Conservation (phyloP, 352 stramenopile species). For the Phytopythium sindhum region DNA sequence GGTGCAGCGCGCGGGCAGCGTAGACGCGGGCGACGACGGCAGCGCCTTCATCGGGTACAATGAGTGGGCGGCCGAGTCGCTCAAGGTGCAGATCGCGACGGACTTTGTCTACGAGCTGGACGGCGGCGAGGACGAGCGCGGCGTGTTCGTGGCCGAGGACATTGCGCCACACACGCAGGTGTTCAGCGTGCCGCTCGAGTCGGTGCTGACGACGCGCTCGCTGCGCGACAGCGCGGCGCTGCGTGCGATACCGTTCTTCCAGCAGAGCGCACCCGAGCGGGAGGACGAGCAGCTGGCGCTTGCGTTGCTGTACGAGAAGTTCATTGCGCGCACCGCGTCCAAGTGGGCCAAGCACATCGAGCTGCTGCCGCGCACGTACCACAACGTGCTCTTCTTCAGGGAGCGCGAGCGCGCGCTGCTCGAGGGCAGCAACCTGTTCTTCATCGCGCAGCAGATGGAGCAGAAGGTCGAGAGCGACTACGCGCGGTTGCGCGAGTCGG, state of each 20-base stretch:
- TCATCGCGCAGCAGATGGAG: slow-evolving; percentile 63
- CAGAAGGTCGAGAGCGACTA: slow-evolving; percentile 55
- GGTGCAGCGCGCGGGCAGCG: too few species aligned
- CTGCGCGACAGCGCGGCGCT: slow-evolving; percentile 28
- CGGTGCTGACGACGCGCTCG: slow-evolving; percentile 52
- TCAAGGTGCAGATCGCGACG: slow-evolving; percentile 57
- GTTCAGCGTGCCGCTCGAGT: slow-evolving; percentile 58
- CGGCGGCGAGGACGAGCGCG: slow-evolving; percentile 37
- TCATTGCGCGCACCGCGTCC: slow-evolving; percentile 34
- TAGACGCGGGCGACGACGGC: slow-evolving; percentile 5
- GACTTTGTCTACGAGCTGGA: slow-evolving; percentile 83
- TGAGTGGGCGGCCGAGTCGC: slow-evolving; percentile 53
- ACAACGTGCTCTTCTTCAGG: slow-evolving; percentile 72
- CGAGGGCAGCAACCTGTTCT: slow-evolving; percentile 59
- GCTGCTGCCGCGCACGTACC: slow-evolving; percentile 51
- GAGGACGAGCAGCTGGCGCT: slow-evolving; percentile 74
- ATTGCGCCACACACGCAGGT: slow-evolving; percentile 69
- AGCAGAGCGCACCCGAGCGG: slow-evolving; percentile 26
- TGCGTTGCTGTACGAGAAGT: slow-evolving; percentile 70
- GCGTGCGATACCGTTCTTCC: slow-evolving; percentile 45
- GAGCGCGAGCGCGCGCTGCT: slow-evolving; percentile 33
- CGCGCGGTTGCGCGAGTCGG: slow-evolving; percentile 25
- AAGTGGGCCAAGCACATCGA: slow-evolving; percentile 67
- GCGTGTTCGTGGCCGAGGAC: slow-evolving; percentile 81
- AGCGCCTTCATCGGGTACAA: slow-evolving; percentile 70